Base-by-base conservation (phyloP, 306 rosid species). In the Rosa chinensis region DNA sequence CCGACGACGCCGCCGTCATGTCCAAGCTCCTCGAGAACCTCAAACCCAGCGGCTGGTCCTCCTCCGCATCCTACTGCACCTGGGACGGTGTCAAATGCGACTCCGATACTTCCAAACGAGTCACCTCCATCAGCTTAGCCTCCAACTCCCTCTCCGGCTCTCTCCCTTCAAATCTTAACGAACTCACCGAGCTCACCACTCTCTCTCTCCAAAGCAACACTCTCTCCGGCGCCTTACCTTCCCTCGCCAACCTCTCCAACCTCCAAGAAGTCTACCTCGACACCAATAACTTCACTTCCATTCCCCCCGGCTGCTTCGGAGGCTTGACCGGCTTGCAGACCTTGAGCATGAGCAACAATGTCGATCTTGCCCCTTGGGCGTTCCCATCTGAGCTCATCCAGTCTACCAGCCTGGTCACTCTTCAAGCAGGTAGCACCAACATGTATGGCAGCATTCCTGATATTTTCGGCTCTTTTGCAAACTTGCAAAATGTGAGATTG, bases 71-170 rank as follows among this genome's bases (percentile, higher is more conserved):
- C 6, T 82, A 56, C 89, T 94, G 99, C 78, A 0, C 68, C 9
- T 94, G 99, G 99, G 20, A 71, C 1, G 93, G 92, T 28, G 50
- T 94, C 55, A 62, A 56, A 0, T 94, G 99, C 75, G 94, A 87
- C 74, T 14, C 68, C 48, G 72, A 40, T 14, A 39, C 70, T 11
- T 82, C 93, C 0, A 50, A 62, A 71, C 87, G 90, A 16, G 97
- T 94, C 21, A 86, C 82, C 81, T 23, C 81, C 80, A 89, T 94
- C 69, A 73, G 69, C 83, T 75, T 91, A 8, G 77, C 80, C 18
- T 82, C 90, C 0, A 32, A 28, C 5, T 83, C 87, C 3, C 92
- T 94, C 81, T 74, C 89, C 43, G 99, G 99, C 10, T 58, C 86
- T 0, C 92, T 94, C 2, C 97, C 97, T 53, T 69, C 92, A 20